These are phyloP conservation scores for Candida oleophila DNA, from an alignment of 805 yeast species.

Conservation along the genomic window DNA sequence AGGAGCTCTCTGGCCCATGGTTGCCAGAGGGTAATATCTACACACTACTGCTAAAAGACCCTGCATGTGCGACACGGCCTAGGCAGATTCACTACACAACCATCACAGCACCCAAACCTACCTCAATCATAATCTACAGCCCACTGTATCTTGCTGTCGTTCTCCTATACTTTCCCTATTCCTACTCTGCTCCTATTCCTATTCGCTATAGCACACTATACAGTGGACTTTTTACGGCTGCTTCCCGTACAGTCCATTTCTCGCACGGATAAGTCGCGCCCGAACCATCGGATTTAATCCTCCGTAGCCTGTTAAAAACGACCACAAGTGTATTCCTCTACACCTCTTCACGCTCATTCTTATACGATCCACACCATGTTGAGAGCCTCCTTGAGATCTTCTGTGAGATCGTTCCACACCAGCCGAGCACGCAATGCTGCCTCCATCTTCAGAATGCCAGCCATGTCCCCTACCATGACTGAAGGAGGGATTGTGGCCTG, in stretches of 20 bases:
- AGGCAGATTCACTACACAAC: no score
- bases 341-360: background rate
- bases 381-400: slow-evolving; percentile 14
- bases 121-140: no score
- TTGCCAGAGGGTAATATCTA: no score
- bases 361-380: slow-evolving; percentile 10
- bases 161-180: no score
- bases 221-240: no score
- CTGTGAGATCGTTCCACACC: slow-evolving; percentile 28
- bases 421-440: slow-evolving; percentile 32
- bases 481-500: slow-evolving; percentile 90
- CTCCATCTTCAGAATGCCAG: slow-evolving; percentile 82
- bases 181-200: background rate
- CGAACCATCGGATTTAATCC: slow-evolving; percentile 3
- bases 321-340: background rate
- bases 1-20: no score
- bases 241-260: background rate
- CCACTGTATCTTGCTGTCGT: no score
- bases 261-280: slow-evolving; percentile 5
- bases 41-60: no score
- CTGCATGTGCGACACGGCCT: no score
- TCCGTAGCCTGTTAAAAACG: background rate
- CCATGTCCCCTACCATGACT: slow-evolving; percentile 99
- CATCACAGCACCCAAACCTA: no score
- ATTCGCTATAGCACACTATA: background rate